Base-by-base conservation (phyloP, 169 alveolate species). In the Plasmodium vivax region DNA sequence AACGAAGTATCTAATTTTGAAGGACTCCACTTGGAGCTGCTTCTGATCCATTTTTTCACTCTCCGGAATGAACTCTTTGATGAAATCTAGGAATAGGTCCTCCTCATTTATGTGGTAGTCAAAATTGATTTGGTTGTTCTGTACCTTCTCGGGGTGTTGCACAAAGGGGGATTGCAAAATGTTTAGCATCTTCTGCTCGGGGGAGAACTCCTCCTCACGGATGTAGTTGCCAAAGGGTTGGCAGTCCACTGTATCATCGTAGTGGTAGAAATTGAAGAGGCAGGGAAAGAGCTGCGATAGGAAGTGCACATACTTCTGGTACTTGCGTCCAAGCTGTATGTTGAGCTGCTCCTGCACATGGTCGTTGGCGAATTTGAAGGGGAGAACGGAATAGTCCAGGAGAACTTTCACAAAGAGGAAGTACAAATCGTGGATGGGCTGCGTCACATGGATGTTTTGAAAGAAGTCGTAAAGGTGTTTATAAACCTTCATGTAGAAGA, bases 121-220 rank as follows among this genome's bases (percentile, higher is more conserved):
- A 0, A 58, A 32, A 12, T 56, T 16, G 5, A 88, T 2, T 23
- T 16, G 41, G 51, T 62, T 80, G 43, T 88, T 56, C 34, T 58
- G 47, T 16, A 30, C 54, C 0, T 2, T 19, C 32, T 79, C 36
- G 8, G 54, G 16, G 1, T 43, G 68, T 14, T 77, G 47, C 3
- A 88, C 51, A 51, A 79, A 88, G 9, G 94, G 94, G 4, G 82
- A 41, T 30, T 88, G 94, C 43, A 88, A 9, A 30, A 88, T 3
- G 12, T 79, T 88, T 0, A 88, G 32, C 9, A 88, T 14, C 23
- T 80, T 58, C 27, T 88, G 94, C 54, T 77, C 94, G 14, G 23
- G 10, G 3, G 68, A 12, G 1, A 80, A 19, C 38, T 77, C 51
- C 23, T 88, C 73, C 32, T 88, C 27, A 14, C 84, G 32, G 30